Evolutionary conservation across 2,329 filamentous ascomycete genomes (phyloP).

Genomic region (Aureobasidium vineae): DNA sequence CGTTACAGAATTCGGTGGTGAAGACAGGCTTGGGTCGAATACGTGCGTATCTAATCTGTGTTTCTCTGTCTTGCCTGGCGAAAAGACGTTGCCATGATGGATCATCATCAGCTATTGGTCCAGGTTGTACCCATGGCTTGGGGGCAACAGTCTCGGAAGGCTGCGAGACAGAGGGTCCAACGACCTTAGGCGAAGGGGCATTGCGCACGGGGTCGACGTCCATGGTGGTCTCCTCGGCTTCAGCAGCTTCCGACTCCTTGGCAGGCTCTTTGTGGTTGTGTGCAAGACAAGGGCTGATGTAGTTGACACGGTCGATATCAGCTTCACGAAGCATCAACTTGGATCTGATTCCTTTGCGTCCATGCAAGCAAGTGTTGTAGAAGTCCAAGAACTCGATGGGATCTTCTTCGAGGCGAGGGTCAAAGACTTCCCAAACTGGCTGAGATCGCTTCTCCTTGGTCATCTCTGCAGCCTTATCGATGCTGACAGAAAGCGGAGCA

Average conservation of each 20-base stretch:
- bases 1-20: constrained; percentile 8
- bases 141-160: not conserved
- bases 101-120: constrained; percentile 4
- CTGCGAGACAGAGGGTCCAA: not conserved
- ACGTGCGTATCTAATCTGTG: constrained; percentile 3
- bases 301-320: constrained; percentile 21
- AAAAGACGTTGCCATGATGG: not conserved
- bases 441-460: not conserved
- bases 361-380: constrained; percentile 12
- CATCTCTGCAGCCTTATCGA: not conserved
- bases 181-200: not conserved
- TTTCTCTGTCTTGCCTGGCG: not conserved
- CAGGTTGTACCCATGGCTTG: constrained; percentile 7
- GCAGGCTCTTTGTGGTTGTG: constrained; percentile 4
- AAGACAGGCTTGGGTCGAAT: constrained; percentile 12
- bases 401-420: constrained; percentile 8
- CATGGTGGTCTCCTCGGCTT: not conserved
- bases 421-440: constrained; percentile 14
- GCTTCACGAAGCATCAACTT: constrained; percentile 23
- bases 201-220: not conserved
- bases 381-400: constrained; percentile 19
- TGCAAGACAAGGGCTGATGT: constrained; percentile 19
- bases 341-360: constrained; percentile 9
- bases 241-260: not conserved
- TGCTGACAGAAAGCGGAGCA: not conserved